Evolutionary conservation across 768 basidiomycete species (phyloP), one percentile per base, ranked within the genome.

Genomic region (Sistotremastrum niveocremeum): DNA sequence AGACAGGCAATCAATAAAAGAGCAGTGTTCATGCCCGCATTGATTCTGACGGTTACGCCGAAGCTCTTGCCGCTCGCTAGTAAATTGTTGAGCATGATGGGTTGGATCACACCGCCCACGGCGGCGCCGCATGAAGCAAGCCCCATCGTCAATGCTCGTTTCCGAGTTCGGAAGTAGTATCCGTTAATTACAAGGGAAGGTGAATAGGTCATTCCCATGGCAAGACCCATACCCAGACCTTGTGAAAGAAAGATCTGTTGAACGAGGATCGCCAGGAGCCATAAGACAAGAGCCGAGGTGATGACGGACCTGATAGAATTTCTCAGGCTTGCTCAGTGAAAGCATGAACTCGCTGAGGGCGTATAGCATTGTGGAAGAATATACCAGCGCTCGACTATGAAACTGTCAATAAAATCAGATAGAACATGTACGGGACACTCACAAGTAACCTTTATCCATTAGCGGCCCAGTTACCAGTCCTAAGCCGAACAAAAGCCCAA

Each of bases 41-140:
- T 20, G 20, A 20, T 20, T 20, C 20, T 20, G 20, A 20, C 20
- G 20, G 20, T 20, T 20, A 20, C 20, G 20, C 20, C 20, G 20
- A 20, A 20, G 20, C 20, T 20, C 20, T 20, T 20, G 20, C 20
- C 20, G 20, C 20, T 20, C 20, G 20, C 20, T 20, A 20, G 20
- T 20, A 69, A 61, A 36, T 69, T 64, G 55, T 83, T 81, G 28
- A 84, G 62, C 64, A 80, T 69, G 52, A 80, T 77, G 2, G 77
- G 76, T 47, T 79, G 76, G 7, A 81, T 53, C 28, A 74, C 66
- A 7, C 75, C 77, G 3, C 81, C 80, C 9, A 77, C 55, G n/a
- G 72, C 75, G 12, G 76, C 69, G 29, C 71, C 71, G n/a, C 73
- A 72, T 9, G 74, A 72, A 34, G 66, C 72, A 38, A 80, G 60